Evolutionary conservation across 352 stramenopile species (phyloP), one percentile per base, ranked within the genome.

Genomic region (Phytophthora ohioensis): DNA sequence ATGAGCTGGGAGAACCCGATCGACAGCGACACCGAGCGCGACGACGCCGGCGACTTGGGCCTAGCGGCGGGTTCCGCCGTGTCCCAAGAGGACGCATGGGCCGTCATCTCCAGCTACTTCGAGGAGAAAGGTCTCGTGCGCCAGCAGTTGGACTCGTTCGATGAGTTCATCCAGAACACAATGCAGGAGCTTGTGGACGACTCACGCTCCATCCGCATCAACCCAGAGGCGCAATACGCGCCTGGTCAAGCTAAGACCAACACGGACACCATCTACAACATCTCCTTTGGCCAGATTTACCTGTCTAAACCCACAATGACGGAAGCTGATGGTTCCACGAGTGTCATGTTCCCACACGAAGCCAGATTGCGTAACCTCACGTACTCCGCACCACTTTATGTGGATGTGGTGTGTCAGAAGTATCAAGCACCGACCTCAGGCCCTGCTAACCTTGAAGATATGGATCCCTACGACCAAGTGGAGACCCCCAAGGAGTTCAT

Each of bases 81-180:
- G 17, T 99, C 97, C 10, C 97, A 99, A 80, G 98, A 99, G 71
- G 97, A 99, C 78, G 96, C 97, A 15, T 99, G 98, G 98, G 96
- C 97, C 36, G 97, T 99, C 32, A 99, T 99, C 77, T 98, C 84
- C 61, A 91, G 90, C 34, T 99, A 99, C 83, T 99, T 99, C 77
- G 97, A 99, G 77, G 98, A 99, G 82, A 99, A 99, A 73, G 98
- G 98, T 2, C 91, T 99, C 6, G 98, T 99, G 48, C 91, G 97
- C 39, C 98, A 99, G 80, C 98, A 99, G 79, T 82, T 99, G 32
- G 98, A 99, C 78, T 99, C 97, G 43, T 99, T 99, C 83, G 98
- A 99, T 78, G 96, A 99, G 87, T 99, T 99, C 79, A 99, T 99
- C 73, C 96, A 99, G 88, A 99, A 99, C 82, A 99, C 97, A 6